These are phyloP conservation scores for Diphasiastrum complanatum DNA, from an alignment of 83 land plant genomes.

Conservation along the genomic window DNA sequence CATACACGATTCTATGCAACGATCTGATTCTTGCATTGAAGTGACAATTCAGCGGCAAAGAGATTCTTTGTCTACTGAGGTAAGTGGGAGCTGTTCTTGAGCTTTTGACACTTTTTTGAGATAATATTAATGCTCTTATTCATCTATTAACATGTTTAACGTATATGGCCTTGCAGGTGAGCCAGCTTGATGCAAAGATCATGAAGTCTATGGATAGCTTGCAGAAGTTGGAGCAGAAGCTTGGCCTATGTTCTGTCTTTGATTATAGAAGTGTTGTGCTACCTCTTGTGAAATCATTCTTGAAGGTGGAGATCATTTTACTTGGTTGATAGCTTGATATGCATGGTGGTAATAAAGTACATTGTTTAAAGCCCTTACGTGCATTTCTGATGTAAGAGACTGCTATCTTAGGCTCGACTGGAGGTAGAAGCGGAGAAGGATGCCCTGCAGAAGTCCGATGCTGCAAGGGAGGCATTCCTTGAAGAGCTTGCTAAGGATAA, in stretches of 20 bases:
- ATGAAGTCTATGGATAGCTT: conserved; percentile 45
- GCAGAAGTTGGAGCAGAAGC: conserved; percentile 62
- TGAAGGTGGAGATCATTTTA: conserved; percentile 42
- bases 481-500: conserved; percentile 74
- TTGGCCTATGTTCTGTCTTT: conserved; percentile 45
- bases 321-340: neutral
- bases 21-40: conserved; percentile 56
- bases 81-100: conserved; percentile 11
- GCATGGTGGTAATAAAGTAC: no score
- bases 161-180: conserved; percentile 45
- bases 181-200: conserved; percentile 67
- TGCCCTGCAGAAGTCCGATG: conserved; percentile 78
- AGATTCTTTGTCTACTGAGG: conserved; percentile 65
- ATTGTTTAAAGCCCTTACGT: no score
- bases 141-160: conserved; percentile 1
- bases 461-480: conserved; percentile 66
- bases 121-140: conserved; percentile 5
- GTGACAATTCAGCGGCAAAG: conserved; percentile 59
- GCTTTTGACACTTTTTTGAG: neutral
- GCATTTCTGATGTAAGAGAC: no score
- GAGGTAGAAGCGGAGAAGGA: conserved; percentile 75
- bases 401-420: conserved; percentile 53
- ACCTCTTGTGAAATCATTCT: conserved; percentile 59
- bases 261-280: conserved; percentile 59
- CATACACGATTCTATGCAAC: conserved; percentile 44